Percentiles rank a stretch among this genome's conserved stretches.
These are phyloP conservation scores for Crithidia acanthocephali DNA, from an alignment of 208 protist genomes.

Conservation along the genomic window DNA sequence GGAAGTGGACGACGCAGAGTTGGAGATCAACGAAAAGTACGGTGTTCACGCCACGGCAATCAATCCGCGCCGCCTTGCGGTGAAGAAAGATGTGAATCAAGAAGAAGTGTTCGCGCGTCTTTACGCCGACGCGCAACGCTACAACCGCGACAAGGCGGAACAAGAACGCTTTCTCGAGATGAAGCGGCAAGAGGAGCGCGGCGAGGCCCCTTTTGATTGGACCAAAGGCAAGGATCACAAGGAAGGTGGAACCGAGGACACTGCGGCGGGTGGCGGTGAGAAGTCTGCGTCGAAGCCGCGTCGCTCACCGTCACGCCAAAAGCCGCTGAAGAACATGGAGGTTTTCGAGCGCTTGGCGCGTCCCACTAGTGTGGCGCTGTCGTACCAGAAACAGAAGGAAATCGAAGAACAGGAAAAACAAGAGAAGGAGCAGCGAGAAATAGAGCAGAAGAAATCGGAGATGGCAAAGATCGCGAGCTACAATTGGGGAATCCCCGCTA, in stretches of 20 bases:
- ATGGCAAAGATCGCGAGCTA: constrained; percentile 38
- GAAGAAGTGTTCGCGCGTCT: constrained; percentile 56
- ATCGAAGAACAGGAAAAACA: constrained; percentile 32
- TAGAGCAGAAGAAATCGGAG: constrained; percentile 31
- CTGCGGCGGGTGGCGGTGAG: background rate
- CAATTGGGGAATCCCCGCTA: constrained; percentile 45
- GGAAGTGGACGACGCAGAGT: background rate
- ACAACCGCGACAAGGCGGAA: constrained; percentile 42
- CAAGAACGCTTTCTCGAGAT: constrained; percentile 37
- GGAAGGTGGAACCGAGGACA: background rate
- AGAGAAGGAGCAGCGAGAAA: constrained; percentile 27
- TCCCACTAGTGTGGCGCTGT: constrained; percentile 37
- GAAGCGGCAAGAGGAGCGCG: constrained; percentile 33
- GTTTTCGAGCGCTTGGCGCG: constrained; percentile 66
- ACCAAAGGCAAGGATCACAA: background rate
- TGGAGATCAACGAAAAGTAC: constrained; percentile 11
- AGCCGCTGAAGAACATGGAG: constrained; percentile 28
- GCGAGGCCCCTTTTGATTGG: constrained; percentile 20
- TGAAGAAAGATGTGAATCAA: background rate
- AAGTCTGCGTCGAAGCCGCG: constrained; percentile 3
- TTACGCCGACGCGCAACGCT: constrained; percentile 62
- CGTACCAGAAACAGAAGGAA: constrained; percentile 44
- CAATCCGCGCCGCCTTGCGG: constrained; percentile 10
- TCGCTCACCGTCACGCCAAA: background rate
- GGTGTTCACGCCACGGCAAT: background rate